Evolutionary conservation across 805 yeast genomes (phyloP).

Genomic region (Metschnikowia colocasiae): DNA sequence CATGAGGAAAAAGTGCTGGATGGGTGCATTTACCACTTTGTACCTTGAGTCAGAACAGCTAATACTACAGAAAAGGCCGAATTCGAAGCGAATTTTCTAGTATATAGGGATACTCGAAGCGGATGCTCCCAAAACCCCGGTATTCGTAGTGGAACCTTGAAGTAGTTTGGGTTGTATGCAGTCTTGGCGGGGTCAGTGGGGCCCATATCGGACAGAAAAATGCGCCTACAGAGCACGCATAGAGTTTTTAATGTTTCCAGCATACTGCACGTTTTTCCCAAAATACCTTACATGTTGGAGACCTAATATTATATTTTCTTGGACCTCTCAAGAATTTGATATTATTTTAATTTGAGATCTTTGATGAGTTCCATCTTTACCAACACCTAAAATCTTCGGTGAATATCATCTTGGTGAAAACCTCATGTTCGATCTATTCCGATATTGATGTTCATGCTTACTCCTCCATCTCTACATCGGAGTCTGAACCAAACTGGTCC

Average conservation of each 20-base stretch:
- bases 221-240: background rate
- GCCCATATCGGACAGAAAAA: background rate
- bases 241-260: background rate
- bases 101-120: background rate
- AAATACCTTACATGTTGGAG: background rate
- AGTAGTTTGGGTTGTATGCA: background rate
- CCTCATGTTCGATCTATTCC: background rate
- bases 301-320: too few species aligned
- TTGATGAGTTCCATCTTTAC: background rate
- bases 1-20: conserved; percentile 3
- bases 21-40: background rate
- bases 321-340: too few species aligned
- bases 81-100: background rate
- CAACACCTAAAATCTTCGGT: too few species aligned
- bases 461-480: conserved; percentile 17
- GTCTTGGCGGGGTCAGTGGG: conserved; percentile 1
- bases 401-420: too few species aligned
- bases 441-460: background rate
- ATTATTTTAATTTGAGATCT: background rate
- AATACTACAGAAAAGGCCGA: background rate
- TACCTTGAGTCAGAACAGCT: background rate
- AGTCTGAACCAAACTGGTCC: conserved; percentile 10
- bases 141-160: background rate
- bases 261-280: background rate
- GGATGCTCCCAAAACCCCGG: background rate